These are phyloP conservation scores for Phytophthora cajani DNA, from an alignment of 352 stramenopile genomes.

Conservation along the genomic window DNA sequence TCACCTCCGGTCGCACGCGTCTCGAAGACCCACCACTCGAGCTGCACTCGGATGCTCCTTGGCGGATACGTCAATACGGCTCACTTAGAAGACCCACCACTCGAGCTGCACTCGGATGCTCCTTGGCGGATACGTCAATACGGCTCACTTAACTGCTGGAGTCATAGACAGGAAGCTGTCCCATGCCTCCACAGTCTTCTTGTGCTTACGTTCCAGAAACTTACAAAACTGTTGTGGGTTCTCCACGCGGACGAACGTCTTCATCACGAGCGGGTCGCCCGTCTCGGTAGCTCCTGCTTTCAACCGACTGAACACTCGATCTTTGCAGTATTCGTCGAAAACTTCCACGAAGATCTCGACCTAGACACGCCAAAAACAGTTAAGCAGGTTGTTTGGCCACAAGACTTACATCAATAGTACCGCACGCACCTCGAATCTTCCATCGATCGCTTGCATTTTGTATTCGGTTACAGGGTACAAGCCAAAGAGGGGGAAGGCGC, in stretches of 20 bases:
- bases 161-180: not conserved
- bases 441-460: constrained; percentile 8
- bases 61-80: too few relatives aligned
- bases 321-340: not conserved
- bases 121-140: too few relatives aligned
- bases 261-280: not conserved
- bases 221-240: not conserved
- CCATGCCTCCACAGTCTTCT: not conserved
- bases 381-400: not conserved
- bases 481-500: constrained; percentile 8
- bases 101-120: too few relatives aligned
- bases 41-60: too few relatives aligned
- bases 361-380: not conserved
- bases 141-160: not conserved
- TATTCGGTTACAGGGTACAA: not conserved
- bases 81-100: not conserved
- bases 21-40: too few relatives aligned
- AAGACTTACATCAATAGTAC: not conserved
- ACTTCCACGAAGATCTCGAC: not conserved
- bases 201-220: not conserved
- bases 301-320: not conserved
- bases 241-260: not conserved
- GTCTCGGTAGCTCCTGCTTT: not conserved
- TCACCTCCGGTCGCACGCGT: too few relatives aligned
- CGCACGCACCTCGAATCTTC: not conserved